phyloP scores from a whole-genome alignment of 1,284 basidiomycete genomes.

The Ustilago cynodontis region DNA sequence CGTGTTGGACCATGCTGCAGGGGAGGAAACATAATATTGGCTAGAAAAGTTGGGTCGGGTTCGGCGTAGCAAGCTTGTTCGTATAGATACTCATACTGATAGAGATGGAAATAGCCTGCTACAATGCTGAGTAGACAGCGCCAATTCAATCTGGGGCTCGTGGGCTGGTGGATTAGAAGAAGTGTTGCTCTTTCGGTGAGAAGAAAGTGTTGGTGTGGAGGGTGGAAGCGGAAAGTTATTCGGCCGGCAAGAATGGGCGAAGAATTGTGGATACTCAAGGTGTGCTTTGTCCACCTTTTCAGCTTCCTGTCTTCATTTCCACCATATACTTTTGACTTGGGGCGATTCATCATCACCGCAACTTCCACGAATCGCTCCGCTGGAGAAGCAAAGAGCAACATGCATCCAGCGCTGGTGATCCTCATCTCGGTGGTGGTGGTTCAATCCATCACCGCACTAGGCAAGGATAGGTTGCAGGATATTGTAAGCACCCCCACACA shows the following conservation, averaged over 20 bases:
- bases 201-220: constrained; percentile 42
- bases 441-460: constrained; percentile 42
- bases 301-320: constrained; percentile 1
- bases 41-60: not conserved
- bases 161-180: not conserved
- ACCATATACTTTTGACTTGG: not conserved
- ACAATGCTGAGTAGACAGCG: not conserved
- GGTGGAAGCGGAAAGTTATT: not conserved
- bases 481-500: constrained; percentile 20
- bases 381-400: constrained; percentile 6
- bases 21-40: not conserved
- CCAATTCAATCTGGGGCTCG: not conserved
- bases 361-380: not conserved
- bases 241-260: constrained; percentile 38
- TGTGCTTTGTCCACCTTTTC: constrained; percentile 29
- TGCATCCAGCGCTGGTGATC: constrained; percentile 63
- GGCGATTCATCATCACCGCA: not conserved
- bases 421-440: constrained; percentile 45
- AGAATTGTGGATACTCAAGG: constrained; percentile 7
- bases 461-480: constrained; percentile 46
- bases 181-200: not conserved
- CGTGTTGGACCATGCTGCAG: not conserved
- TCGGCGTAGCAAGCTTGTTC: not conserved
- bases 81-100: not conserved
- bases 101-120: not conserved